Conservation (phyloP, 2,329 filamentous ascomycete species). For the Curvularia spicifera region DNA sequence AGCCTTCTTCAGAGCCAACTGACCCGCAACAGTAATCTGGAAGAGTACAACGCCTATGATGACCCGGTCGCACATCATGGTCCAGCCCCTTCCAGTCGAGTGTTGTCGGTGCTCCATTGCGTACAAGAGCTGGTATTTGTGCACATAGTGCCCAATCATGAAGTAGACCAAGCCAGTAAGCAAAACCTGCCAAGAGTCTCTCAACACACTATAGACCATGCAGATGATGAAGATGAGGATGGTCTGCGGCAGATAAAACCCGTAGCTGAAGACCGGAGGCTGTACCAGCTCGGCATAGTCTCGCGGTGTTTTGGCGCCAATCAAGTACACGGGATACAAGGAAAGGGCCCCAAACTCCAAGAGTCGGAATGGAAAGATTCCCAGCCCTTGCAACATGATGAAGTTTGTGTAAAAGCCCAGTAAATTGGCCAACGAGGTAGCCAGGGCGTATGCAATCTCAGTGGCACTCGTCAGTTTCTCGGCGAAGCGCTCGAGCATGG, state of each 20-base stretch:
- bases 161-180: conserved; percentile 86
- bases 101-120: conserved; percentile 98
- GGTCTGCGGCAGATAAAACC: conserved; percentile 92
- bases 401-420: conserved; percentile 91
- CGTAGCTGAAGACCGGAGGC: conserved; percentile 90
- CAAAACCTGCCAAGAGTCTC: conserved; percentile 79
- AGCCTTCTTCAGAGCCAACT: conserved; percentile 76
- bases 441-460: conserved; percentile 76
- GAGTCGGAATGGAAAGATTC: conserved; percentile 88
- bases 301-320: conserved; percentile 84
- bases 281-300: conserved; percentile 83
- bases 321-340: conserved; percentile 79
- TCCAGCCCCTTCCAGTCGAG: conserved; percentile 91
- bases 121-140: conserved; percentile 97
- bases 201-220: conserved; percentile 89
- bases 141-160: conserved; percentile 80
- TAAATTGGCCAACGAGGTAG: conserved; percentile 74
- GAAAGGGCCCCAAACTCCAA: conserved; percentile 86
- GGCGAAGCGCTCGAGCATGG: conserved; percentile 67
- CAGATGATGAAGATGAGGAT: conserved; percentile 95
- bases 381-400: conserved; percentile 91
- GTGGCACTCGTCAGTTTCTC: conserved; percentile 80
- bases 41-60: conserved; percentile 87
- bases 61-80: conserved; percentile 92
- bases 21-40: conserved; percentile 87